Conservation (phyloP, 495 filamentous ascomycete species). For the Haplographium delicatum region DNA sequence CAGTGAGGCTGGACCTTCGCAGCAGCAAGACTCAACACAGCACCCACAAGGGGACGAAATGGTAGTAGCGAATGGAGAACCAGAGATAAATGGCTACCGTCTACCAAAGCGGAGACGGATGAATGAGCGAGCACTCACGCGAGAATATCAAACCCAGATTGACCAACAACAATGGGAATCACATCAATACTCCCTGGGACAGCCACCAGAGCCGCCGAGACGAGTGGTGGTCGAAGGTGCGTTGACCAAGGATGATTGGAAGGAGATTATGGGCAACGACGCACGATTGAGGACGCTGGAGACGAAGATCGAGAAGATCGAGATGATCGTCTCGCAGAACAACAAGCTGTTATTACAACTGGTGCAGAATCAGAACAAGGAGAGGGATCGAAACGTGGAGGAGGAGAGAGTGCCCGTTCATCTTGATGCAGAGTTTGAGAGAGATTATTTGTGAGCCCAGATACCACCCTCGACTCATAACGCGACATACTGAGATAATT, state of each 20-base stretch:
- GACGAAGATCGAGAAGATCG: conserved; percentile 24
- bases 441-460: conserved; percentile 26
- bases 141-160: conserved; percentile 21
- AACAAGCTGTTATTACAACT: conserved; percentile 26
- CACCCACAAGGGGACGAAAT: conserved; percentile 13
- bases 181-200: conserved; percentile 13
- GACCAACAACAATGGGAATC: conserved; percentile 19
- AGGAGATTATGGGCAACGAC: conserved; percentile 26
- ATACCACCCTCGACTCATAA: conserved; percentile 1
- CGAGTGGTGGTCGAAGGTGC: conserved; percentile 23
- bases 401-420: conserved; percentile 27
- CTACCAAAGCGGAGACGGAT: conserved; percentile 20
- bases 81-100: conserved; percentile 22
- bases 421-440: conserved; percentile 28
- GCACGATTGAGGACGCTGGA: conserved; percentile 22
- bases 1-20: neutral
- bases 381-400: conserved; percentile 19
- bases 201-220: conserved; percentile 21
- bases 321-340: conserved; percentile 23
- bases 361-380: conserved; percentile 20
- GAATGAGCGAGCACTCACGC: conserved; percentile 17
- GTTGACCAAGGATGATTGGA: conserved; percentile 26
- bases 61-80: conserved; percentile 15
- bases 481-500: conserved; percentile 9
- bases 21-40: neutral